Evolutionary conservation across 2,329 filamentous ascomycete genomes (phyloP).

Genomic region (Mariannaea elegans): DNA sequence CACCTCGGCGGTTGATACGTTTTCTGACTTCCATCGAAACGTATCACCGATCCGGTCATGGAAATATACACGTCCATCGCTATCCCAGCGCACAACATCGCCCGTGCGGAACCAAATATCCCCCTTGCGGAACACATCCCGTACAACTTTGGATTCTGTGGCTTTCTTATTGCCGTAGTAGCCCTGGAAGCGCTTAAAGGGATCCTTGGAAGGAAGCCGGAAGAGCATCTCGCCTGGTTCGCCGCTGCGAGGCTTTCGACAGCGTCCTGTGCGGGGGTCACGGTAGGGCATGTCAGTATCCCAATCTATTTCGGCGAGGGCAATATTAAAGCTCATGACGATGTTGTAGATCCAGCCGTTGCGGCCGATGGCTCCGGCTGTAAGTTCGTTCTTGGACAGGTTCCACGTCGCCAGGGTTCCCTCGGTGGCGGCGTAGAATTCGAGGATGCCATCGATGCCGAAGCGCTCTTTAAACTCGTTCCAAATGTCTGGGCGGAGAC

Average conservation of each 20-base stretch:
- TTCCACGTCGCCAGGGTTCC: slow-evolving; percentile 77
- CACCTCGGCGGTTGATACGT: slow-evolving; percentile 84
- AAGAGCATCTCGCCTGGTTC: slow-evolving; percentile 81
- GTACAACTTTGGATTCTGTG: slow-evolving; percentile 76
- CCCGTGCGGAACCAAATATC: slow-evolving; percentile 87
- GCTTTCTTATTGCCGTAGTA: slow-evolving; percentile 81
- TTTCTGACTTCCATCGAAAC: slow-evolving; percentile 84
- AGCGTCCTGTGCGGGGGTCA: slow-evolving; percentile 75
- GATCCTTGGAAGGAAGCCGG: slow-evolving; percentile 71
- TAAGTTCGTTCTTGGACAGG: slow-evolving; percentile 74
- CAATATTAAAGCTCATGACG: slow-evolving; percentile 59
- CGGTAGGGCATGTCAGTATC: slow-evolving; percentile 74
- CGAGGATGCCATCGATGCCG: slow-evolving; percentile 74
- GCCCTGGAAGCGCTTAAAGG: slow-evolving; percentile 76
- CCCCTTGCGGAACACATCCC: slow-evolving; percentile 76
- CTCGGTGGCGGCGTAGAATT: slow-evolving; percentile 86
- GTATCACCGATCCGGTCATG: slow-evolving; percentile 83
- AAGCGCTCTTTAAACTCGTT: slow-evolving; percentile 84
- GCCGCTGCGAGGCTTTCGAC: slow-evolving; percentile 64
- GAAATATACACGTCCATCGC: slow-evolving; percentile 79
- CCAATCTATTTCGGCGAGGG: slow-evolving; percentile 76
- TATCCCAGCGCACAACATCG: slow-evolving; percentile 79
- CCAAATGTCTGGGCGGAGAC: slow-evolving; percentile 87
- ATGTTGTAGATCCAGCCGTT: slow-evolving; percentile 69
- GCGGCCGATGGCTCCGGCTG: slow-evolving; percentile 81